These are phyloP conservation scores for Ceratorhiza oryzae-sativae DNA, from an alignment of 1,284 basidiomycete species.

Conservation along the genomic window DNA sequence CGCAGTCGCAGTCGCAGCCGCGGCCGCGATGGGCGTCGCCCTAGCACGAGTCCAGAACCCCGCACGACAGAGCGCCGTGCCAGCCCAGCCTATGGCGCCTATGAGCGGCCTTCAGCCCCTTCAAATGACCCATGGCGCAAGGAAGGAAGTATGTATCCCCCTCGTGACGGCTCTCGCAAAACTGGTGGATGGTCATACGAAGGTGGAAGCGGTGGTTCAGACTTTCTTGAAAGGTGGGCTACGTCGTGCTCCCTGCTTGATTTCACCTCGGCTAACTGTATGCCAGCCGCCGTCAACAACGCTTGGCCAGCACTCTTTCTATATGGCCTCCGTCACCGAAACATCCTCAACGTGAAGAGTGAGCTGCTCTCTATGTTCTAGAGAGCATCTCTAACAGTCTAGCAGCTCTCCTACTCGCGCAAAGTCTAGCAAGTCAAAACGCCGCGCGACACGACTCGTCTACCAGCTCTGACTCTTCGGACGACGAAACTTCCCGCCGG, in stretches of 20 bases:
- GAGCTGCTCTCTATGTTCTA: constrained; percentile 49
- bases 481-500: constrained; percentile 61
- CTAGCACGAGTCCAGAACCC: constrained; percentile 12
- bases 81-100: constrained; percentile 43
- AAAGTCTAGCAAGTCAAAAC: constrained; percentile 63
- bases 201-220: constrained; percentile 43
- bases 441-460: constrained; percentile 66
- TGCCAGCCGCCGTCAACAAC: constrained; percentile 75
- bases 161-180: constrained; percentile 35
- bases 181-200: constrained; percentile 35
- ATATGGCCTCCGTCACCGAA: constrained; percentile 90
- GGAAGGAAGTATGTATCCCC: constrained; percentile 44
- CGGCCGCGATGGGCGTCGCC: neutral
- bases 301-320: constrained; percentile 67
- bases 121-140: constrained; percentile 42
- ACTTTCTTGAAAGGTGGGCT: constrained; percentile 47
- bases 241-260: constrained; percentile 26
- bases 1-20: neutral
- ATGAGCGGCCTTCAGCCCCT: constrained; percentile 32
- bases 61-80: constrained; percentile 40
- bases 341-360: constrained; percentile 65
- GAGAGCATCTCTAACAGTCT: neutral
- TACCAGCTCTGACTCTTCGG: constrained; percentile 59
- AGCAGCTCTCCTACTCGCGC: constrained; percentile 62
- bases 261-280: constrained; percentile 14